Percentiles rank a stretch among this genome's conserved stretches.
Evolutionary conservation across 2,329 filamentous ascomycete genomes (phyloP).

Genomic region (Mycosphaerella arachidis): DNA sequence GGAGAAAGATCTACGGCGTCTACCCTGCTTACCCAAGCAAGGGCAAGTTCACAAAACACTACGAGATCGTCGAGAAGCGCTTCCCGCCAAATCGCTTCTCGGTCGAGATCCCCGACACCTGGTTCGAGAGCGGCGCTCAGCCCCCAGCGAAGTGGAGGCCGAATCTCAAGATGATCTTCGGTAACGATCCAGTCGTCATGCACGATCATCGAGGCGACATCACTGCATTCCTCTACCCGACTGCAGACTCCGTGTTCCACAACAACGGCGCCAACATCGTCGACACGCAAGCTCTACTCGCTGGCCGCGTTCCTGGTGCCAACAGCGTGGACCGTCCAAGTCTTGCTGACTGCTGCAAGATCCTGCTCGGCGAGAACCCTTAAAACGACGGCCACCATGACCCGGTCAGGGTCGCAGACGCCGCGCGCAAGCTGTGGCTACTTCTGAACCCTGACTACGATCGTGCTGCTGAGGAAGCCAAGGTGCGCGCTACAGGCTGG

Average conservation of each 20-base stretch:
- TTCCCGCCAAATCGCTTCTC: not conserved
- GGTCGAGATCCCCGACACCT: not conserved
- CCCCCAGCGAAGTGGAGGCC: not conserved
- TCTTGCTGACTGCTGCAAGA: not conserved
- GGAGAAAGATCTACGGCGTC: not conserved
- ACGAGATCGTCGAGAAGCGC: not conserved
- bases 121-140: not conserved
- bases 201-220: conserved; percentile 10
- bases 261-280: not conserved
- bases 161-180: not conserved
- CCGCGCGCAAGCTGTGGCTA: conserved; percentile 3
- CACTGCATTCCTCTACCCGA: conserved; percentile 2
- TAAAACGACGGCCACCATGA: conserved; percentile 4
- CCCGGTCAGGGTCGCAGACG: conserved; percentile 7
- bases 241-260: not conserved
- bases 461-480: conserved; percentile 5
- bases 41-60: not conserved
- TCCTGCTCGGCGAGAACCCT: not conserved
- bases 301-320: not conserved
- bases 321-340: not conserved
- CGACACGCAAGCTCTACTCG: conserved; percentile 13
- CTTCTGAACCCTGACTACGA: conserved; percentile 6
- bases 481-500: not conserved
- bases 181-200: conserved; percentile 11
- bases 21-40: not conserved